Evolutionary conservation across 2,329 filamentous ascomycete genomes (phyloP).

Genomic region (Aureobasidium vineae): DNA sequence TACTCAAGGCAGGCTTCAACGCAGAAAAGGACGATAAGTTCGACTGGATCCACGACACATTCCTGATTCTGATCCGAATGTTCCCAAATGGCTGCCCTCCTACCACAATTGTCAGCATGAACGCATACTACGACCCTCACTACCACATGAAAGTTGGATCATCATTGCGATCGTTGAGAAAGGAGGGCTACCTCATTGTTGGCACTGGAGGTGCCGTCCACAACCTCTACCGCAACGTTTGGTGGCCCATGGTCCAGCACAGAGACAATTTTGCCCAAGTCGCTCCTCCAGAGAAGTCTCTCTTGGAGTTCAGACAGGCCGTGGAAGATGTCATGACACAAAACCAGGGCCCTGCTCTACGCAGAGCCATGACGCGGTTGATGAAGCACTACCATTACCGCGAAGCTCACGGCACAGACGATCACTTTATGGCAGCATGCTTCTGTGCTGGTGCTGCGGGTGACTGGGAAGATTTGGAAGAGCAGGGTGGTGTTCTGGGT

Average conservation of each 20-base stretch:
- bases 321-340: slow-evolving; percentile 60
- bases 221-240: slow-evolving; percentile 67
- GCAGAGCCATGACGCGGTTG: slow-evolving; percentile 57
- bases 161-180: slow-evolving; percentile 56
- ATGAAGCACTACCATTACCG: slow-evolving; percentile 67
- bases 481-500: neutral
- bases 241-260: slow-evolving; percentile 63
- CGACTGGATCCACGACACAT: slow-evolving; percentile 72
- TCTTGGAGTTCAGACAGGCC: slow-evolving; percentile 64
- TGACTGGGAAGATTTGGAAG: slow-evolving; percentile 35
- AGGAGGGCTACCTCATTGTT: slow-evolving; percentile 57
- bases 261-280: slow-evolving; percentile 62
- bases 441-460: slow-evolving; percentile 61
- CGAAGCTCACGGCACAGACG: slow-evolving; percentile 67
- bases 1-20: slow-evolving; percentile 55
- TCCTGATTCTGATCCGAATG: slow-evolving; percentile 67
- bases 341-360: slow-evolving; percentile 54
- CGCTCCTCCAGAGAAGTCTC: slow-evolving; percentile 58
- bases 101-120: slow-evolving; percentile 59
- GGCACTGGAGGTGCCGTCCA: slow-evolving; percentile 64
- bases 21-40: slow-evolving; percentile 55
- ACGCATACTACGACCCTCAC: slow-evolving; percentile 56
- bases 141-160: slow-evolving; percentile 58
- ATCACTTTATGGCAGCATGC: slow-evolving; percentile 65
- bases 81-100: slow-evolving; percentile 64